A percentile compares a stretch with the other conserved stretches of the same genome.
These are phyloP conservation scores for Keithomyces neogunnii DNA, from an alignment of 2,329 filamentous ascomycete genomes.

Conservation along the genomic window DNA sequence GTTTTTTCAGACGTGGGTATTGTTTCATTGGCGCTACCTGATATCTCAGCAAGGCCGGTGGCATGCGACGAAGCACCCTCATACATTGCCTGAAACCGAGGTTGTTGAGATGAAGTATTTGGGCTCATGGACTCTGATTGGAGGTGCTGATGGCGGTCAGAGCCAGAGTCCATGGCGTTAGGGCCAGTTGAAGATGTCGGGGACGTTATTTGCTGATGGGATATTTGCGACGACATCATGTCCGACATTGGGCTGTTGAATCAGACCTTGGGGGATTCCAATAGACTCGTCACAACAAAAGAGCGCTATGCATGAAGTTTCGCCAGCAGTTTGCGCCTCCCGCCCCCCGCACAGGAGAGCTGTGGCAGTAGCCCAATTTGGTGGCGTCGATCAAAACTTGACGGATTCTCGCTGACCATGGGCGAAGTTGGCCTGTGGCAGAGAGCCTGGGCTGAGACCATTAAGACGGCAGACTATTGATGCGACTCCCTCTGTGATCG, in stretches of 20 bases:
- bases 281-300: not conserved
- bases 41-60: not conserved
- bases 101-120: not conserved
- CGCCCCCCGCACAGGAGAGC: no score
- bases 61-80: not conserved
- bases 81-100: not conserved
- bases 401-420: not conserved
- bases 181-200: not conserved
- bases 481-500: not conserved
- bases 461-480: not conserved
- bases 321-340: no score
- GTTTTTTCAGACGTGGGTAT: not conserved
- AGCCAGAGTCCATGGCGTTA: not conserved
- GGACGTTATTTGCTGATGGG: not conserved
- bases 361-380: not conserved
- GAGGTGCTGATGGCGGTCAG: not conserved
- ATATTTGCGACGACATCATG: not conserved
- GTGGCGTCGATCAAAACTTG: not conserved
- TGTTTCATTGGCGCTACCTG: not conserved
- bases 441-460: not conserved
- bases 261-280: not conserved
- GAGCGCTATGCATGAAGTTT: not conserved
- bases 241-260: not conserved
- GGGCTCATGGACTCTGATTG: not conserved
- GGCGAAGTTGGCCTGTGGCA: not conserved